phyloP scores from a whole-genome alignment of 1,284 basidiomycete genomes.

The Cerioporus squamosus region DNA sequence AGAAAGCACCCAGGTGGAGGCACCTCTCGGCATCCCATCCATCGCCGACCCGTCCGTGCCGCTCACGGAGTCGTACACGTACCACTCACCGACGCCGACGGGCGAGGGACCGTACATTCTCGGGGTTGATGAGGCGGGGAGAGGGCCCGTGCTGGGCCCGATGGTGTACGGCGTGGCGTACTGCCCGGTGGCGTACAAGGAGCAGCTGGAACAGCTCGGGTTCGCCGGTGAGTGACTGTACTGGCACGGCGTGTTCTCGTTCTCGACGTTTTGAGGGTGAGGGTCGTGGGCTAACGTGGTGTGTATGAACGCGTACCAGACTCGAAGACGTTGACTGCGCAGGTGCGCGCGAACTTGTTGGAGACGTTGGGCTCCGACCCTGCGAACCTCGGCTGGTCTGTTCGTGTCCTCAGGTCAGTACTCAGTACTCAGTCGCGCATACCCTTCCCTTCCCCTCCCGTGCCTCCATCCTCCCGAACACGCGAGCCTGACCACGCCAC shows the following conservation, averaged over 20 bases:
- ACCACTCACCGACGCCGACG: conserved; percentile 77
- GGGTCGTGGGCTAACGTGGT: too few relatives aligned
- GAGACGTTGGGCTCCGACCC: conserved; percentile 68
- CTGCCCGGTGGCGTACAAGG: conserved; percentile 82
- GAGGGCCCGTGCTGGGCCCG: conserved; percentile 93
- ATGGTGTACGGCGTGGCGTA: conserved; percentile 97
- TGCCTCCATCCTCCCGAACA: too few relatives aligned
- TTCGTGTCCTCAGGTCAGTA: conserved; percentile 73
- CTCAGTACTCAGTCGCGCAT: too few relatives aligned
- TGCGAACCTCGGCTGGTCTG: conserved; percentile 79
- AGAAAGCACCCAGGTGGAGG: not conserved
- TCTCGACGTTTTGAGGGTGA: too few relatives aligned
- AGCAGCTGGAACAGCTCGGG: conserved; percentile 78
- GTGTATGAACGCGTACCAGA: conserved; percentile 57
- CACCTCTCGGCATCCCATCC: conserved; percentile 30
- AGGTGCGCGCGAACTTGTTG: conserved; percentile 67
- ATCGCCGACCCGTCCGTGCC: conserved; percentile 36
- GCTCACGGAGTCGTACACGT: conserved; percentile 77
- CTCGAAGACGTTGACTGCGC: conserved; percentile 88
- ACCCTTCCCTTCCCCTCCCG: not conserved
- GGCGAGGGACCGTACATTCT: conserved; percentile 79
- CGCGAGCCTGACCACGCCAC: conserved; percentile 14
- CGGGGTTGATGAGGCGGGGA: conserved; percentile 96
- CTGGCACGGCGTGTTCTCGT: not conserved
- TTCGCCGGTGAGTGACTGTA: conserved; percentile 76